Percentiles rank a stretch among this genome's conserved stretches.
phyloP scores from a whole-genome alignment of 306 rosid species.

The Cicer arietinum region DNA sequence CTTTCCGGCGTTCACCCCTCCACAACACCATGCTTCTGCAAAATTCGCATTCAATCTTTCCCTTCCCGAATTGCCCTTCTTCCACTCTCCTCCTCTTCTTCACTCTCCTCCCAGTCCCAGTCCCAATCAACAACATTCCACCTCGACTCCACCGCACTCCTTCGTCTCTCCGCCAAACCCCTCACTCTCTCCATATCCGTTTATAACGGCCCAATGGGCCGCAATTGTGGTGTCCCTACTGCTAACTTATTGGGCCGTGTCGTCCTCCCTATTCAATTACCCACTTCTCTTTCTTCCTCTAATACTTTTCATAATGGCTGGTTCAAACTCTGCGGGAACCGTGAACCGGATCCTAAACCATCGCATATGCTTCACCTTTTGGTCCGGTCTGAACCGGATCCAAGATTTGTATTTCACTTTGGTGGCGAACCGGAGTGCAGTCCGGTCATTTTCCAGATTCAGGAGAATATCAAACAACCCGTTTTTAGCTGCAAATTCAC shows the following conservation, averaged over 20 bases:
- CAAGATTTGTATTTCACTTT: constrained; percentile 81
- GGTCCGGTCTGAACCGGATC: constrained; percentile 81
- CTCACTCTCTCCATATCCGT: constrained; percentile 63
- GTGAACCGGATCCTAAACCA: constrained; percentile 30
- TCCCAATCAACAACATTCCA: constrained; percentile 60
- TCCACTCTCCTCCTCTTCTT: constrained; percentile 60
- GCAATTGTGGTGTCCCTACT: constrained; percentile 59
- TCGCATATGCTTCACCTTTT: constrained; percentile 62
- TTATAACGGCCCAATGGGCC: constrained; percentile 74
- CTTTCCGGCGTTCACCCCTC: constrained; percentile 75
- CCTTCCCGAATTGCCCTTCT: constrained; percentile 75
- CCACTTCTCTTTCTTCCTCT: constrained; percentile 46
- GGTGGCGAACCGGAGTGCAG: constrained; percentile 93
- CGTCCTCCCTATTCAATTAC: constrained; percentile 47
- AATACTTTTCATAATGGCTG: constrained; percentile 71
- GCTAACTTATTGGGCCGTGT: constrained; percentile 76
- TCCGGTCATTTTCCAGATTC: constrained; percentile 93
- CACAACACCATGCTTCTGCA: constrained; percentile 84
- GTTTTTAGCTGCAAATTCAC: constrained; percentile 90
- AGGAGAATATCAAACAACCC: constrained; percentile 77
- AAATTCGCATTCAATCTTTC: constrained; percentile 57
- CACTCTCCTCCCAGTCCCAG: constrained; percentile 58
- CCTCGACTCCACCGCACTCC: constrained; percentile 62
- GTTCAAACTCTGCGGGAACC: constrained; percentile 59
- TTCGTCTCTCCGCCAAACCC: constrained; percentile 59